phyloP scores from a whole-genome alignment of 306 rosid genomes.

The Hippophae rhamnoides region DNA sequence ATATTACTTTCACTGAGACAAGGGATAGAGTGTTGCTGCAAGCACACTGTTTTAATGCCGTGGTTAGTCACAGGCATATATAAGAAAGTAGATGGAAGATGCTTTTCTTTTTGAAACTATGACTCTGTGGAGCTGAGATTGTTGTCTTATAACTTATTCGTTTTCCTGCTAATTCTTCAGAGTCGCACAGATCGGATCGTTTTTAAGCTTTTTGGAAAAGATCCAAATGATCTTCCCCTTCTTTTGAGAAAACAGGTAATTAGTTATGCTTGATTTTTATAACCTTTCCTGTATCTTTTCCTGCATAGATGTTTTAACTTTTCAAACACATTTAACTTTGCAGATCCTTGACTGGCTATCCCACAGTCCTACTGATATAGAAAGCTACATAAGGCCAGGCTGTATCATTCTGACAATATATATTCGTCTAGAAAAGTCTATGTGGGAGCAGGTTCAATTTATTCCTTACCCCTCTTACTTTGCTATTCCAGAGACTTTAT shows the following conservation, averaged over 20 bases:
- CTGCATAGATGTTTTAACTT: slow-evolving; percentile 10
- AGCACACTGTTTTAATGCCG: not conserved
- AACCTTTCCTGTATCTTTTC: slow-evolving; percentile 15
- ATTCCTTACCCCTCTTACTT: not conserved
- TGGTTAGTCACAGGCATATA: not conserved
- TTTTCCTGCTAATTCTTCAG: slow-evolving; percentile 37
- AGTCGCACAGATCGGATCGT: slow-evolving; percentile 84
- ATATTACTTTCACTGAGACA: not conserved
- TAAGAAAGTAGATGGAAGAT: not conserved
- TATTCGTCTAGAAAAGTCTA: slow-evolving; percentile 45
- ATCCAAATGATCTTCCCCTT: slow-evolving; percentile 68
- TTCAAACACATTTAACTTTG: slow-evolving; percentile 4
- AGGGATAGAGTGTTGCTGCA: not conserved
- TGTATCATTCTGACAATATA: slow-evolving; percentile 71
- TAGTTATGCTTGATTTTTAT: slow-evolving; percentile 7
- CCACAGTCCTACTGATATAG: slow-evolving; percentile 73
- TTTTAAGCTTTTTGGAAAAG: slow-evolving; percentile 88
- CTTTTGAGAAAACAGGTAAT: slow-evolving; percentile 67
- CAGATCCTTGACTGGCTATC: slow-evolving; percentile 77
- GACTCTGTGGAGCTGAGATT: slow-evolving; percentile 2
- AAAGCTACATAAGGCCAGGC: slow-evolving; percentile 87
- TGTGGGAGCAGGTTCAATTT: slow-evolving; percentile 62
- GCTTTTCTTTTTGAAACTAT: not conserved
- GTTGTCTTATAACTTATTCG: not conserved
- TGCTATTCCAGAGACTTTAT: not conserved